Conservation (phyloP, 768 basidiomycete species). For the Piloderma croceum region DNA sequence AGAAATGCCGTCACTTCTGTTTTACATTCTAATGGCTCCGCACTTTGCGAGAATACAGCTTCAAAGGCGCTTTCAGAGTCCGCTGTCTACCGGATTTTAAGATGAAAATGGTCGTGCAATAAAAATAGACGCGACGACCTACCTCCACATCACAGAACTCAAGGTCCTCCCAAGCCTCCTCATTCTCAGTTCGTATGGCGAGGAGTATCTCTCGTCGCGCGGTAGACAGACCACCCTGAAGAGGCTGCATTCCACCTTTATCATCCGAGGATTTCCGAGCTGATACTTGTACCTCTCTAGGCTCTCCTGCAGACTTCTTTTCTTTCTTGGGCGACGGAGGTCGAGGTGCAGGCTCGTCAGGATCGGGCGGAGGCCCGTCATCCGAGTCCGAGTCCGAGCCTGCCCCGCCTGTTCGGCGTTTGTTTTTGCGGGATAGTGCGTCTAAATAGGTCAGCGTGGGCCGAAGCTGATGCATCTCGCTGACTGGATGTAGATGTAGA, state of each 20-base stretch:
- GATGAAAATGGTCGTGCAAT: not conserved
- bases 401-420: conserved; percentile 38
- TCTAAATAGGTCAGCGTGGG: conserved; percentile 82
- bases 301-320: conserved; percentile 48
- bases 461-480: conserved; percentile 74
- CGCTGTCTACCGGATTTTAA: conserved; percentile 37
- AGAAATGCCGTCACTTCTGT: conserved; percentile 54
- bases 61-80: conserved; percentile 57
- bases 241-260: conserved; percentile 38
- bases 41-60: conserved; percentile 55
- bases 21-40: conserved; percentile 46
- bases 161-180: conserved; percentile 68
- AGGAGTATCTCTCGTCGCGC: conserved; percentile 74
- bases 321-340: conserved; percentile 53
- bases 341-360: conserved; percentile 58
- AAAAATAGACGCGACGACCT: conserved; percentile 16
- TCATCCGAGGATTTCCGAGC: conserved; percentile 63
- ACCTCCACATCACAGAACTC: conserved; percentile 65
- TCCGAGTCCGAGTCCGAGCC: conserved; percentile 71
- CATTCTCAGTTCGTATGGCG: conserved; percentile 69
- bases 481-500: conserved; percentile 74
- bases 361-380: conserved; percentile 74
- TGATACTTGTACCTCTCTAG: conserved; percentile 73
- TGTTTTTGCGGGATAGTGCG: conserved; percentile 56
- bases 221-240: conserved; percentile 62